These are phyloP conservation scores for Clavispora vitiphila DNA, from an alignment of 805 yeast genomes.

Conservation along the genomic window DNA sequence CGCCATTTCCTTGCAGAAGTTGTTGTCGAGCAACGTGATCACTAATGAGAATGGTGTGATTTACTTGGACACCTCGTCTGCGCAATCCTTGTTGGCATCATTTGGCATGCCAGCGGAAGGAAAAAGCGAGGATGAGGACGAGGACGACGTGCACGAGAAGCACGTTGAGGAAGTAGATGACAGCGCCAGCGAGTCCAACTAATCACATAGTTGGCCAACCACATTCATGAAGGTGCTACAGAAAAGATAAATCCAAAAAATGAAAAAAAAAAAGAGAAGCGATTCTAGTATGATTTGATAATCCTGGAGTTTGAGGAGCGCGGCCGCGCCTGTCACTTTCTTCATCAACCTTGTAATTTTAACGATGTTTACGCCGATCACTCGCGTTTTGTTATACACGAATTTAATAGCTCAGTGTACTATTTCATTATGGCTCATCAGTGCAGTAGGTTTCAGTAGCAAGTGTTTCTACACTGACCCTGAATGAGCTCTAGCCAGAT, in stretches of 20 bases:
- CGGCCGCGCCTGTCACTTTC: background rate
- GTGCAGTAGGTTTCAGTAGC: too few species aligned
- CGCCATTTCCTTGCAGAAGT: constrained; percentile 40
- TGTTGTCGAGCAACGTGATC: constrained; percentile 44
- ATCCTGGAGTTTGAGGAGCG: background rate
- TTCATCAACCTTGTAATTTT: constrained; percentile 8
- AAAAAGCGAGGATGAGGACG: constrained; percentile 23
- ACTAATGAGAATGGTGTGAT: constrained; percentile 61
- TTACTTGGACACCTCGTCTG: constrained; percentile 57
- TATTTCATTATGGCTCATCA: background rate
- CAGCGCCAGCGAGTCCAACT: constrained; percentile 20
- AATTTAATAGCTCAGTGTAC: background rate
- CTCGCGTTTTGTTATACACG: constrained; percentile 1
- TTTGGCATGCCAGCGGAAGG: constrained; percentile 34
- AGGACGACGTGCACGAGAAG: constrained; percentile 20
- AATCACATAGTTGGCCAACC: background rate
- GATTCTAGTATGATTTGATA: constrained; percentile 1
- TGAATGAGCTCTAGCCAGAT: too few species aligned
- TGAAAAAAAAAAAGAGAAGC: background rate
- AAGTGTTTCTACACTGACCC: too few species aligned
- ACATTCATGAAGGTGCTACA: constrained; percentile 2
- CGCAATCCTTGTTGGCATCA: constrained; percentile 58
- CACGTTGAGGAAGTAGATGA: constrained; percentile 31
- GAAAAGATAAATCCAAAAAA: background rate
- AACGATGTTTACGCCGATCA: constrained; percentile 13